Conservation (phyloP, 2,329 filamentous ascomycete genomes). For the Colletotrichum somersetense region DNA sequence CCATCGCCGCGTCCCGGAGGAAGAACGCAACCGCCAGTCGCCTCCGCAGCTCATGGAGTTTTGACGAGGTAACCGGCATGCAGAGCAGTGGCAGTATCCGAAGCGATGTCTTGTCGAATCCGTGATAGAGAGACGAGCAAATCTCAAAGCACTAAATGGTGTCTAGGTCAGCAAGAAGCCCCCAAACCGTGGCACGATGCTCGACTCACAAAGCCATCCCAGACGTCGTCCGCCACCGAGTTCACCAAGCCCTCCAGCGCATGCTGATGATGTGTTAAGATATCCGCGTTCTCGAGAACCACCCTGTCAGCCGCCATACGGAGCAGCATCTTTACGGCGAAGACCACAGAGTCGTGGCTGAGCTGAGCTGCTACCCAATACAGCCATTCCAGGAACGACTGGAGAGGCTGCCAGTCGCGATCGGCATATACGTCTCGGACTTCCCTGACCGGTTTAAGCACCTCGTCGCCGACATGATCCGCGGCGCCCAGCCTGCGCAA, state of each 20-base stretch:
- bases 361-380: constrained; percentile 54
- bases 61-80: constrained; percentile 66
- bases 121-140: constrained; percentile 60
- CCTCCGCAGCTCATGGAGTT: constrained; percentile 71
- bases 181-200: not conserved
- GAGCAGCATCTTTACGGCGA: constrained; percentile 62
- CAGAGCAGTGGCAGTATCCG: constrained; percentile 69
- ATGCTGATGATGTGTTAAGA: constrained; percentile 56
- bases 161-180: constrained; percentile 32
- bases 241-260: constrained; percentile 59
- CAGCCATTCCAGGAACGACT: constrained; percentile 59
- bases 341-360: constrained; percentile 50
- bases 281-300: constrained; percentile 49
- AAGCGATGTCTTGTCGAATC: constrained; percentile 63
- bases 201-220: constrained; percentile 59
- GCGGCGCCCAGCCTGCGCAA: constrained; percentile 71
- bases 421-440: constrained; percentile 48
- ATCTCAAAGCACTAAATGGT: constrained; percentile 62
- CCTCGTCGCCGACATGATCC: constrained; percentile 55
- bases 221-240: constrained; percentile 54
- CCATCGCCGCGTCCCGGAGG: constrained; percentile 62
- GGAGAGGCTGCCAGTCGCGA: constrained; percentile 62
- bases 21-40: constrained; percentile 75
- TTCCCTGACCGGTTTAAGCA: constrained; percentile 46
- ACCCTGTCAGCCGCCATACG: constrained; percentile 68